Conservation (phyloP, 345 rosid genomes). For the Carallia brachiata region DNA sequence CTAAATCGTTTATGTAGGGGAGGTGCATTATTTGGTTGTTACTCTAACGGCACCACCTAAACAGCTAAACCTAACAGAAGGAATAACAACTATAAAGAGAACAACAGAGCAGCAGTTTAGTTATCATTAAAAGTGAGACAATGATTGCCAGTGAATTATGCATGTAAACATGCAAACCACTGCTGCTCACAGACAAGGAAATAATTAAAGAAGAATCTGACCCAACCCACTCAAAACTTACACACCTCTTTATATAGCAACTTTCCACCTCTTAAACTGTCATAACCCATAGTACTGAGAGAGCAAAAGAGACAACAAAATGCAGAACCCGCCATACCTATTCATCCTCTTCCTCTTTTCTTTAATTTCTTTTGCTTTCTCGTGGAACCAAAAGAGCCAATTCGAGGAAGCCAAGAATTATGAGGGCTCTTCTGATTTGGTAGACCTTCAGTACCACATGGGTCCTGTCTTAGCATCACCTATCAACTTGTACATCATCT, state of each 20-base stretch:
- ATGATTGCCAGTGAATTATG: constrained; percentile 13
- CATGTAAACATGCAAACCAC: constrained; percentile 24
- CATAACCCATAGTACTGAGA: neutral
- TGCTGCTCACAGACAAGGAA: constrained; percentile 16
- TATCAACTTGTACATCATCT: constrained; percentile 46
- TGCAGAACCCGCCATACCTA: constrained; percentile 20
- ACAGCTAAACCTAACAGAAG: neutral
- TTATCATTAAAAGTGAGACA: constrained; percentile 25
- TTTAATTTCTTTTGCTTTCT: constrained; percentile 15
- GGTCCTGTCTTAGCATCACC: constrained; percentile 64
- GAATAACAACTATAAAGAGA: neutral
- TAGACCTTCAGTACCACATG: constrained; percentile 56
- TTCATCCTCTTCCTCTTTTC: constrained; percentile 17
- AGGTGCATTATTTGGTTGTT: neutral
- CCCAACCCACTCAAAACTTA: neutral
- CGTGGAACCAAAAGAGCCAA: constrained; percentile 25
- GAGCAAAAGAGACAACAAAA: neutral
- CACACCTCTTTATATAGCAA: constrained; percentile 20
- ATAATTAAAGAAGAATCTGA: constrained; percentile 24
- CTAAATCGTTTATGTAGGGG: too few relatives aligned
- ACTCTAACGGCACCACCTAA: neutral
- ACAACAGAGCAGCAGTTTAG: constrained; percentile 10
- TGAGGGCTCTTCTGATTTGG: constrained; percentile 54
- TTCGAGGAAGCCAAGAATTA: constrained; percentile 36
- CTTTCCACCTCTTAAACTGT: neutral